These are phyloP conservation scores for Huntiella abstrusa DNA, from an alignment of 2,329 filamentous ascomycete species.

Conservation along the genomic window DNA sequence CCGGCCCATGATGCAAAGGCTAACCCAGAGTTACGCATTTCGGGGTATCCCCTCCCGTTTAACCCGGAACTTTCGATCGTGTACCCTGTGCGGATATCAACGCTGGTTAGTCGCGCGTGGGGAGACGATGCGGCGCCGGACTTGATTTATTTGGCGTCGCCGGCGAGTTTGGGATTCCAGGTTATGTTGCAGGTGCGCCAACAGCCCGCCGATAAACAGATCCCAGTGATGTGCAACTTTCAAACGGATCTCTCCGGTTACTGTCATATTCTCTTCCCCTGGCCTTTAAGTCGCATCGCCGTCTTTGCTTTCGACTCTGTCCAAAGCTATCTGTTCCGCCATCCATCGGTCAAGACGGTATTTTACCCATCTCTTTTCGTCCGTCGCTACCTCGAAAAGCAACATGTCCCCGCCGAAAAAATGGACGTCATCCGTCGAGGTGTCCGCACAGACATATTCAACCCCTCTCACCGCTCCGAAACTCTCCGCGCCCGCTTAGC, in stretches of 20 bases:
- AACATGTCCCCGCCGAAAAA: slow-evolving; percentile 36
- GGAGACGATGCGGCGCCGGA: slow-evolving; percentile 33
- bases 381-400: slow-evolving; percentile 36
- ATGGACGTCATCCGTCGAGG: slow-evolving; percentile 43
- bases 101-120: slow-evolving; percentile 41
- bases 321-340: slow-evolving; percentile 47
- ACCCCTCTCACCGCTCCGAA: slow-evolving; percentile 32
- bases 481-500: slow-evolving; percentile 34
- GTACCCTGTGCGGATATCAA: slow-evolving; percentile 46
- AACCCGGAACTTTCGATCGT: slow-evolving; percentile 53
- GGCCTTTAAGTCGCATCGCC: slow-evolving; percentile 39
- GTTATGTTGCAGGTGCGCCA: slow-evolving; percentile 50
- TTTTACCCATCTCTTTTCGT: slow-evolving; percentile 52
- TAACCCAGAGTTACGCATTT: slow-evolving; percentile 35
- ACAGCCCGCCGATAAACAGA: slow-evolving; percentile 31
- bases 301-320: slow-evolving; percentile 43
- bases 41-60: slow-evolving; percentile 49
- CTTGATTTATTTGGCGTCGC: slow-evolving; percentile 50
- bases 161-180: slow-evolving; percentile 51
- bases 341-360: slow-evolving; percentile 41
- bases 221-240: slow-evolving; percentile 48
- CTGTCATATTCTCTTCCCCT: slow-evolving; percentile 48
- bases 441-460: slow-evolving; percentile 44
- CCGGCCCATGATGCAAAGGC: slow-evolving; percentile 14
- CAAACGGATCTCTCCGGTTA: slow-evolving; percentile 55